These are phyloP conservation scores for Beauveria varroae DNA, from an alignment of 2,329 filamentous ascomycete species.

Conservation along the genomic window DNA sequence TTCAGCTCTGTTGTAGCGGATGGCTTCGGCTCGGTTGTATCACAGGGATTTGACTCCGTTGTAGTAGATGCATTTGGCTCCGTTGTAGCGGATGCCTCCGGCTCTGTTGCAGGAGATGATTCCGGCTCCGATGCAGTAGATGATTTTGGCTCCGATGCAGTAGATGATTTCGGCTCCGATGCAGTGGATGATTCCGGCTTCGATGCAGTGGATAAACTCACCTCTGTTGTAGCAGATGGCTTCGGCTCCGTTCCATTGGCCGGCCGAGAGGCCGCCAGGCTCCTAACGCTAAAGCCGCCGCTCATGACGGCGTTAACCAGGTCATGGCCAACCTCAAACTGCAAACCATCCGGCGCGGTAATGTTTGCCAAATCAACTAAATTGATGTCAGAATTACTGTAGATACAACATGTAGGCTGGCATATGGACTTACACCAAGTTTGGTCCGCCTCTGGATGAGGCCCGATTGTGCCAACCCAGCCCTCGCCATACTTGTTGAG, in stretches of 20 bases:
- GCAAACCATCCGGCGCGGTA: constrained; percentile 18
- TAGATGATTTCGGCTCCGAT: neutral
- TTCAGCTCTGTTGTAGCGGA: neutral
- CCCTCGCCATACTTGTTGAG: constrained; percentile 18
- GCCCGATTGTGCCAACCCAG: constrained; percentile 18
- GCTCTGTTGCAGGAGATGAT: too few species aligned
- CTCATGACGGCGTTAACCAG: constrained; percentile 17
- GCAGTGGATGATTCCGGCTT: neutral
- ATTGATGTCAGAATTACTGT: neutral
- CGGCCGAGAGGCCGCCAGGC: neutral
- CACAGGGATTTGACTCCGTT: too few species aligned
- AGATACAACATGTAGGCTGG: neutral
- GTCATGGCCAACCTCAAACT: constrained; percentile 17
- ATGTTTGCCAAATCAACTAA: constrained; percentile 12
- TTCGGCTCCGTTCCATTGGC: neutral
- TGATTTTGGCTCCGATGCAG: neutral
- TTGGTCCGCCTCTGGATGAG: constrained; percentile 19
- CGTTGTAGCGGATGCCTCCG: too few species aligned
- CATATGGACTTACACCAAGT: constrained; percentile 18
- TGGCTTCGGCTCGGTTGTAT: too few species aligned
- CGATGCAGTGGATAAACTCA: neutral
- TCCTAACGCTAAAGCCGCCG: neutral
- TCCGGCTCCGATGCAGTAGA: too few species aligned
- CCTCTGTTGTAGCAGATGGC: neutral
- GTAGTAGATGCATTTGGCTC: too few species aligned